phyloP scores from a whole-genome alignment of 305 asterid genomes.

The Solanum hybrid region DNA sequence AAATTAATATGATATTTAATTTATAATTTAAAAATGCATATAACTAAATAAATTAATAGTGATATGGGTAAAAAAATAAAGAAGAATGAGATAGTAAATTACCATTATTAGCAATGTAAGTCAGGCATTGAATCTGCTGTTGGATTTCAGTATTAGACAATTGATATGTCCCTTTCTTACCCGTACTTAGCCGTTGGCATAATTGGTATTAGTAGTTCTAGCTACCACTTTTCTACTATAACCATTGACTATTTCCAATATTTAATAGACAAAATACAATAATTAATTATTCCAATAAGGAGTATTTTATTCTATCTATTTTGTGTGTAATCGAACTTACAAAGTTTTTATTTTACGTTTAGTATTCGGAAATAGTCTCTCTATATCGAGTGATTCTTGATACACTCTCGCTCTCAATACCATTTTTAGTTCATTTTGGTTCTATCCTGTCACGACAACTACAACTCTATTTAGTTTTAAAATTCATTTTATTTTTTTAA shows the following conservation, averaged over 20 bases:
- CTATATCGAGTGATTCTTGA: not conserved
- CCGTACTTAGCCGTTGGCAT: slow-evolving; percentile 6
- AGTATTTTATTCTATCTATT: not conserved
- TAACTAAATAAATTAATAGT: too few species aligned
- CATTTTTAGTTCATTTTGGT: not conserved
- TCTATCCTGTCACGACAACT: not conserved
- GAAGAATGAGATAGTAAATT: not conserved
- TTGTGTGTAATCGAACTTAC: not conserved
- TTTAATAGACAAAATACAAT: not conserved
- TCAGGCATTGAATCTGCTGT: not conserved
- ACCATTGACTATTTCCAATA: not conserved
- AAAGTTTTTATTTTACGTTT: not conserved
- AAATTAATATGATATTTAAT: too few species aligned
- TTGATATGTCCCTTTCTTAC: not conserved
- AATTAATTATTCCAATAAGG: not conserved
- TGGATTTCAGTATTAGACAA: not conserved
- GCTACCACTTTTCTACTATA: not conserved
- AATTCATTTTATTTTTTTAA: not conserved
- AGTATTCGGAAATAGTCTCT: not conserved
- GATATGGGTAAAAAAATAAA: not conserved
- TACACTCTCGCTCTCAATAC: not conserved
- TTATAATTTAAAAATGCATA: too few species aligned
- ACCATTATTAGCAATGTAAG: not conserved
- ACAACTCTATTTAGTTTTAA: not conserved
- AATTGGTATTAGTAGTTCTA: not conserved